Base-by-base conservation (phyloP, 2,329 filamentous ascomycete genomes). In the Helotiales sp. region DNA sequence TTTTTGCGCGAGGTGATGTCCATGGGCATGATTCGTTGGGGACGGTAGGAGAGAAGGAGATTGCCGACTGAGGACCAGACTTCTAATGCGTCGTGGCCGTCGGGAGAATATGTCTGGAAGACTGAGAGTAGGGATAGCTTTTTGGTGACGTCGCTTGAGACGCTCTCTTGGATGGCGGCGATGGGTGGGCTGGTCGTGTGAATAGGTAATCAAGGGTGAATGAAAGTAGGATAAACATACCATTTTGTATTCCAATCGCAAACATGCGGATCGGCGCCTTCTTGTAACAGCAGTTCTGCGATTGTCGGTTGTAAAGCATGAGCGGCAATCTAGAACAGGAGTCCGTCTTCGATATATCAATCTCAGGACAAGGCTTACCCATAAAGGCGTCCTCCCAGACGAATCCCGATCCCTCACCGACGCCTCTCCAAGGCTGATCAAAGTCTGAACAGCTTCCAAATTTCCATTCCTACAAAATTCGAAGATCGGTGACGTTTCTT, bases 191-290 rank as follows among this genome's bases (percentile, higher is more conserved):
- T 69, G 15, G 20, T 5, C 6, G 15, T 34, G 50, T 55, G 17
- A 55, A 28, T 22, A 20, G 26, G 22, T 55, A 15, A 5, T 55
- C 26, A 40, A 45, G 15, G 7, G 11, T 10, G 3, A 30, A 50
- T 28, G 26, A 11, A n/a, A 15, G 1, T 4, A 2, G 2, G 28
- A 61, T 6, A n/a, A 22, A 49, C 59, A 50, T 30, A 67, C 65
- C 5, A 15, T 4, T 45, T 24, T 11, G 1, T 2, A 1, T 24
- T n/a, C 62, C 64, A 67, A 24, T 60, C 59, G 10, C 15, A 26
- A 3, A 22, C 55, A 32, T 70, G 45, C 1, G 61, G 45, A 66
- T 70, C 68, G 11, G 65, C 65, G 2, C 68, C 68, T 45, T 67
- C 45, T 26, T 59, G 34, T 17, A 70, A 30, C 8, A 70, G 37